phyloP scores from a whole-genome alignment of 805 yeast genomes.

The Zygosaccharomyces pseudorouxii region DNA sequence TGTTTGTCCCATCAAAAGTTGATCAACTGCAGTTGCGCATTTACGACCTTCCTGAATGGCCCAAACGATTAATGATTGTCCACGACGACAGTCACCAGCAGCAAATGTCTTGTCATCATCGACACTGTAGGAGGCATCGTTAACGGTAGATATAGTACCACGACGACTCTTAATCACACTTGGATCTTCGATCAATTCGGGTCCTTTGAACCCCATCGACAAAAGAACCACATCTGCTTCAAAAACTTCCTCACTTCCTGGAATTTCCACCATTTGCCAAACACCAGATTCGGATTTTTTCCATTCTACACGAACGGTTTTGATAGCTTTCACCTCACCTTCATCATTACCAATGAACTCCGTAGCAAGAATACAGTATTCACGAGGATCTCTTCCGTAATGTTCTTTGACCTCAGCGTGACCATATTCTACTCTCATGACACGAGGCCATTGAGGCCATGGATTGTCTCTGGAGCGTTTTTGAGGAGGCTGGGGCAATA shows the following conservation, averaged over 20 bases:
- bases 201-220: conserved; percentile 98
- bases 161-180: conserved; percentile 57
- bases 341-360: conserved; percentile 93
- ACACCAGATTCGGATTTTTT: conserved; percentile 91
- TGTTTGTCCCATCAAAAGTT: conserved; percentile 68
- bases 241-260: conserved; percentile 90
- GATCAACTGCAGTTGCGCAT: conserved; percentile 92
- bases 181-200: conserved; percentile 68
- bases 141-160: conserved; percentile 66
- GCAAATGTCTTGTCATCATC: conserved; percentile 69
- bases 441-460: conserved; percentile 99
- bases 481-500: conserved; percentile 86
- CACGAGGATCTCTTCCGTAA: conserved; percentile 97
- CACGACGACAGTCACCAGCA: conserved; percentile 99
- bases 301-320: conserved; percentile 98
- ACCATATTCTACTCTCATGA: conserved; percentile 96
- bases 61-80: conserved; percentile 97
- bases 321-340: conserved; percentile 92
- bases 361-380: conserved; percentile 89
- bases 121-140: conserved; percentile 63
- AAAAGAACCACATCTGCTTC: conserved; percentile 90
- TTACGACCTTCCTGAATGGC: conserved; percentile 99
- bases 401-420: conserved; percentile 92
- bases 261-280: conserved; percentile 98
- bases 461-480: conserved; percentile 91